Evolutionary conservation across 306 rosid genomes (phyloP).

Genomic region (Hylodesmum podocarpum): DNA sequence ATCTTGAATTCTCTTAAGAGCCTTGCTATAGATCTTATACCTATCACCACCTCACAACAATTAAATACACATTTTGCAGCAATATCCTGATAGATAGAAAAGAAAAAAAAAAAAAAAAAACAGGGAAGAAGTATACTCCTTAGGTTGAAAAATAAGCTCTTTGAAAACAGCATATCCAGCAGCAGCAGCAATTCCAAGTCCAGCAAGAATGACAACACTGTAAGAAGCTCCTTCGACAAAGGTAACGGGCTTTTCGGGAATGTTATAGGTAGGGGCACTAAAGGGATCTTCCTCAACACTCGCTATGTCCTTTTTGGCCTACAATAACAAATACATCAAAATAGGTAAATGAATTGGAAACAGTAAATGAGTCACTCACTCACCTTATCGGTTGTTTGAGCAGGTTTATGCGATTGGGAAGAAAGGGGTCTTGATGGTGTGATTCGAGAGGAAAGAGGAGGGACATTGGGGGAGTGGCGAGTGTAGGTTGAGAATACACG

Average conservation of each 20-base stretch:
- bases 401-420: neutral
- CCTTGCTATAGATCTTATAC: constrained; percentile 79
- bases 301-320: constrained; percentile 80
- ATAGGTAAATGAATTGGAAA: neutral
- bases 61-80: neutral
- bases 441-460: neutral
- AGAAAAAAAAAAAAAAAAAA: neutral
- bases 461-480: neutral
- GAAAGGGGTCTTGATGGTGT: neutral
- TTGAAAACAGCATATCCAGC: constrained; percentile 95
- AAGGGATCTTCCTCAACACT: constrained; percentile 86
- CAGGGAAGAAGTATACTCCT: constrained; percentile 60
- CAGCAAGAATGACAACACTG: constrained; percentile 73
- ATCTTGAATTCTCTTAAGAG: constrained; percentile 88
- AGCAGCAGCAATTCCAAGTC: constrained; percentile 80
- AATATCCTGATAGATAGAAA: neutral
- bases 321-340: constrained; percentile 18
- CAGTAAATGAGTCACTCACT: neutral
- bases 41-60: constrained; percentile 36
- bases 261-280: constrained; percentile 82
- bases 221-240: constrained; percentile 89
- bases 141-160: constrained; percentile 93
- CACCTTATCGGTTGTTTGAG: neutral
- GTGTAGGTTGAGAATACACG: neutral
- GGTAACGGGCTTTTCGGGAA: constrained; percentile 90